A percentile compares a stretch with the other conserved stretches of the same genome.
These are phyloP conservation scores for Helicocarpus griseus DNA, from an alignment of 2,329 filamentous ascomycete species.

Conservation along the genomic window DNA sequence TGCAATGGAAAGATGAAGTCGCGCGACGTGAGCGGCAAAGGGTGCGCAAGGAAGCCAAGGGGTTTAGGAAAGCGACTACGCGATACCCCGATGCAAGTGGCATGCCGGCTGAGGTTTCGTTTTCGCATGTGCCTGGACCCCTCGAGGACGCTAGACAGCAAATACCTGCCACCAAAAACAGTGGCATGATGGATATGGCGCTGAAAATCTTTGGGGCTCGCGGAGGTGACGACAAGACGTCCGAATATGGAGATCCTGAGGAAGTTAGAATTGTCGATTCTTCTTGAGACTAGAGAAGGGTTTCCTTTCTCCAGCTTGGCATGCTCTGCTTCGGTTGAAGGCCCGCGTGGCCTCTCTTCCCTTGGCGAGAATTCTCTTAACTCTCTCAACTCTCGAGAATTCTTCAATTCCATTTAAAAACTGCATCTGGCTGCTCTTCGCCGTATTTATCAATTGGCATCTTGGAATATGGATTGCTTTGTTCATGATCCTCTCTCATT, in stretches of 20 bases:
- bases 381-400: too few relatives aligned
- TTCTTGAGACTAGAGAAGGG: neutral
- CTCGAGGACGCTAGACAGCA: constrained; percentile 5
- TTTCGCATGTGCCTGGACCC: neutral
- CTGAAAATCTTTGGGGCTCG: constrained; percentile 33
- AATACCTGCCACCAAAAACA: constrained; percentile 19
- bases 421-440: neutral
- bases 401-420: neutral
- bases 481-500: too few relatives aligned
- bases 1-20: constrained; percentile 35
- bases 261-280: constrained; percentile 8
- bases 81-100: neutral
- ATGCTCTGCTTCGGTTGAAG: too few relatives aligned
- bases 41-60: constrained; percentile 24
- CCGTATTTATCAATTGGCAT: neutral
- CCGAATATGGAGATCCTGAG: constrained; percentile 3
- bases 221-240: constrained; percentile 14
- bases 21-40: constrained; percentile 28
- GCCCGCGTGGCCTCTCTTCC: neutral
- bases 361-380: too few relatives aligned
- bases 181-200: constrained; percentile 32
- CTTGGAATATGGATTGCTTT: neutral
- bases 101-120: neutral
- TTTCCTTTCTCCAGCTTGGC: too few relatives aligned
- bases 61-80: neutral